These are phyloP conservation scores for Arthrobotrys iridis DNA, from an alignment of 2,329 filamentous ascomycete species.

Conservation along the genomic window DNA sequence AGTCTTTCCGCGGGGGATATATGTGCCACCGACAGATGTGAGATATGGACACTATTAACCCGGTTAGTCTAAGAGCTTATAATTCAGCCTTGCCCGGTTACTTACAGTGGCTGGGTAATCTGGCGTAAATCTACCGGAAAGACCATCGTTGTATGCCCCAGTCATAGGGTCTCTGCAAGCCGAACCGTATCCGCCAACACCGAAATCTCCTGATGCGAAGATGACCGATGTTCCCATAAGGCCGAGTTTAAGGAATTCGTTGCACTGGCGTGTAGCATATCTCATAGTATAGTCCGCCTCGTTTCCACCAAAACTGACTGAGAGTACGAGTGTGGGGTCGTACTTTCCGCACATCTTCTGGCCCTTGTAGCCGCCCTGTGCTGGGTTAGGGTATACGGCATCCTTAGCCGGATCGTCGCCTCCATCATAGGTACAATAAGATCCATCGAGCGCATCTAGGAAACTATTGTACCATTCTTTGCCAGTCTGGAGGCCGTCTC, in stretches of 20 bases:
- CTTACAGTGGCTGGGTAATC: conserved; percentile 66
- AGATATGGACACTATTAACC: conserved; percentile 71
- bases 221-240: conserved; percentile 72
- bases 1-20: conserved; percentile 56
- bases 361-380: conserved; percentile 71
- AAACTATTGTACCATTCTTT: conserved; percentile 77
- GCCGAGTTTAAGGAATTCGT: conserved; percentile 72
- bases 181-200: conserved; percentile 69
- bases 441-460: conserved; percentile 68
- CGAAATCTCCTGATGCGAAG: conserved; percentile 70
- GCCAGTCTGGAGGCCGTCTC: conserved; percentile 63
- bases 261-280: conserved; percentile 72
- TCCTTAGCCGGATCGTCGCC: conserved; percentile 62
- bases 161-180: conserved; percentile 57
- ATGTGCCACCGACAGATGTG: conserved; percentile 72
- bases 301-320: conserved; percentile 73
- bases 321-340: conserved; percentile 36
- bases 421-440: conserved; percentile 63
- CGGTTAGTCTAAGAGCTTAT: conserved; percentile 60
- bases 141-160: conserved; percentile 39
- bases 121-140: conserved; percentile 40
- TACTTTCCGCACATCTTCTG: conserved; percentile 60
- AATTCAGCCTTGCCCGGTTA: conserved; percentile 67
- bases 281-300: conserved; percentile 72
- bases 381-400: conserved; percentile 63